These are phyloP conservation scores for Scheffersomyces titani DNA, from an alignment of 1,139 yeast genomes.

Conservation along the genomic window DNA sequence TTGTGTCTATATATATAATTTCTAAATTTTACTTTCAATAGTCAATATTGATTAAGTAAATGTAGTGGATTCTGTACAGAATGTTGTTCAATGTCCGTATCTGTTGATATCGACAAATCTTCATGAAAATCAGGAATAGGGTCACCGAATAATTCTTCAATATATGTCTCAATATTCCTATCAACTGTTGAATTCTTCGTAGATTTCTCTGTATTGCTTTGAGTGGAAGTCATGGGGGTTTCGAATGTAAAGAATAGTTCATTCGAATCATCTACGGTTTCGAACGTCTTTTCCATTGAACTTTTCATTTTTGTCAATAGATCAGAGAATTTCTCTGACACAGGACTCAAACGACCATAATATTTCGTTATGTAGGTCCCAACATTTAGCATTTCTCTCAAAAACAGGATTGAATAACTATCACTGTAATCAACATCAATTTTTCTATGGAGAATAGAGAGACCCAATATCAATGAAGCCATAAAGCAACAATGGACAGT, in stretches of 20 bases:
- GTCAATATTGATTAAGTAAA: not conserved
- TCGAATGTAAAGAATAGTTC: not conserved
- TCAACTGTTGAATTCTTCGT: not conserved
- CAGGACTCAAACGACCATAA: constrained; percentile 9
- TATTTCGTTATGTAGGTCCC: constrained; percentile 11
- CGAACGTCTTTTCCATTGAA: constrained; percentile 4
- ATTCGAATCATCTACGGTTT: not conserved
- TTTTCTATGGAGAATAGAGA: constrained; percentile 7
- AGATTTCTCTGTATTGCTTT: not conserved
- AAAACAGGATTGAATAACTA: constrained; percentile 6
- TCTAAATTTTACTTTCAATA: not conserved
- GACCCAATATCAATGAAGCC: constrained; percentile 12
- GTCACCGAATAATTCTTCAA: not conserved
- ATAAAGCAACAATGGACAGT: constrained; percentile 12
- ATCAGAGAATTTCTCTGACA: constrained; percentile 10
- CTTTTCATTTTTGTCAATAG: constrained; percentile 12
- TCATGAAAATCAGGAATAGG: not conserved
- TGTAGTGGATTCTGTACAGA: not conserved
- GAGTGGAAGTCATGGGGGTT: not conserved
- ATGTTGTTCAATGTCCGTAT: not conserved
- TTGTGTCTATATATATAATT: not conserved
- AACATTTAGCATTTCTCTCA: constrained; percentile 12
- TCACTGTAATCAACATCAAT: constrained; percentile 6
- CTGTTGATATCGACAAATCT: not conserved
- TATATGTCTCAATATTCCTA: not conserved